Evolutionary conservation across 768 basidiomycete genomes (phyloP).

Genomic region (Tricholoma bakamatsutake): DNA sequence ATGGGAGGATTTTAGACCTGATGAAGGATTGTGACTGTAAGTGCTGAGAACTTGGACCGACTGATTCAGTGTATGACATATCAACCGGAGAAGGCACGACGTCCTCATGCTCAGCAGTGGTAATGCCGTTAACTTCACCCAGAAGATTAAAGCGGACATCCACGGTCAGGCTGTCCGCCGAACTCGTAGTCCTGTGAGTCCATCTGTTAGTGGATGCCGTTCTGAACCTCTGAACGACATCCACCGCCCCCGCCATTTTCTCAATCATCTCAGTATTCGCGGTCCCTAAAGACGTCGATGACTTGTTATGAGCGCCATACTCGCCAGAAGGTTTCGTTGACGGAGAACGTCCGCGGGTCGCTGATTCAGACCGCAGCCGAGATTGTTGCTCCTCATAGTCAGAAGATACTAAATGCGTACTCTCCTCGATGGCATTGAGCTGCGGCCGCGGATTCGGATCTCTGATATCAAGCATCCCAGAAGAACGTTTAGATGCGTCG

Average conservation of each 20-base stretch:
- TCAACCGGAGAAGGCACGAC: conserved; percentile 23
- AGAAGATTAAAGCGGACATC: conserved; percentile 14
- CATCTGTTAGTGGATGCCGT: conserved; percentile 24
- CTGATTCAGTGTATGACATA: conserved; percentile 12
- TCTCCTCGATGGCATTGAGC: conserved; percentile 55
- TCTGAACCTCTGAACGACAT: conserved; percentile 53
- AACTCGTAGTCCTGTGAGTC: conserved; percentile 17
- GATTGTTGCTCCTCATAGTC: conserved; percentile 14
- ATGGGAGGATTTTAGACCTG: background rate
- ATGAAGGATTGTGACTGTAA: background rate
- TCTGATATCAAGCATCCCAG: conserved; percentile 48
- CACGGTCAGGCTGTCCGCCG: conserved; percentile 25
- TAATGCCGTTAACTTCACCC: conserved; percentile 4
- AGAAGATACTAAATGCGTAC: conserved; percentile 26
- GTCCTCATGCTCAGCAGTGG: conserved; percentile 10
- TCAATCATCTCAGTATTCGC: conserved; percentile 68
- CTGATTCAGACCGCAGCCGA: conserved; percentile 4
- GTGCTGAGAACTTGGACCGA: background rate
- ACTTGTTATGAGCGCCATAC: conserved; percentile 36
- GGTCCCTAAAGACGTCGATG: conserved; percentile 54
- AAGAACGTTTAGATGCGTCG: conserved; percentile 26
- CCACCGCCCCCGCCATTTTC: conserved; percentile 57
- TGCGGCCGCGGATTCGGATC: conserved; percentile 78
- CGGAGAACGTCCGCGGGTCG: conserved; percentile 6
- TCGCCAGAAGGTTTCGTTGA: conserved; percentile 16